Conservation (phyloP, 352 stramenopile genomes). For the Pelagophyceae sp. region DNA sequence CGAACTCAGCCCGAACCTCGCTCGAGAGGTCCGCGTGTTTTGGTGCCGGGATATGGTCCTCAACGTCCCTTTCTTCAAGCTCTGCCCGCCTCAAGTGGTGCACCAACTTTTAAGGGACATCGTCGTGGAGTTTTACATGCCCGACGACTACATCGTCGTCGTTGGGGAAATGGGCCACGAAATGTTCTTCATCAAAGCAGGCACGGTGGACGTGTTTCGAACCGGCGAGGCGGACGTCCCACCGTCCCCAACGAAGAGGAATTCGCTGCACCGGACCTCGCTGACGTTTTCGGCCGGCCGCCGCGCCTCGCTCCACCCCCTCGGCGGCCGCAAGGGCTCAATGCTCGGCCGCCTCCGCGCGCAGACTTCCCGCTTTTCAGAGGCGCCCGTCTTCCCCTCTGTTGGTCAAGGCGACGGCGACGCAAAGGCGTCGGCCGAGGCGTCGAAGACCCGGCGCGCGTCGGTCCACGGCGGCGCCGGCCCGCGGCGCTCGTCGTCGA, state of each 20-base stretch:
- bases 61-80: conserved; percentile 64
- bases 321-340: too few species aligned
- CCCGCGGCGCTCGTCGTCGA: not conserved
- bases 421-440: not conserved
- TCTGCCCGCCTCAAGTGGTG: conserved; percentile 63
- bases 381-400: too few species aligned
- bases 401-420: too few species aligned
- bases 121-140: conserved; percentile 67
- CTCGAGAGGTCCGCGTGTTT: conserved; percentile 67
- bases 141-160: conserved; percentile 66
- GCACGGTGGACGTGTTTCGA: conserved; percentile 57
- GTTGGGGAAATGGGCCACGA: conserved; percentile 65
- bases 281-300: not conserved
- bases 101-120: conserved; percentile 68
- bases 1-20: conserved; percentile 62
- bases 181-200: conserved; percentile 74
- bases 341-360: not conserved
- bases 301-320: too few species aligned
- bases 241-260: conserved; percentile 19
- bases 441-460: not conserved
- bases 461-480: not conserved
- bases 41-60: conserved; percentile 74
- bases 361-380: too few species aligned
- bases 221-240: conserved; percentile 45
- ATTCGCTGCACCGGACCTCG: too few species aligned